These are phyloP conservation scores for Eimeria necatrix DNA, from an alignment of 169 alveolate genomes.

Conservation along the genomic window DNA sequence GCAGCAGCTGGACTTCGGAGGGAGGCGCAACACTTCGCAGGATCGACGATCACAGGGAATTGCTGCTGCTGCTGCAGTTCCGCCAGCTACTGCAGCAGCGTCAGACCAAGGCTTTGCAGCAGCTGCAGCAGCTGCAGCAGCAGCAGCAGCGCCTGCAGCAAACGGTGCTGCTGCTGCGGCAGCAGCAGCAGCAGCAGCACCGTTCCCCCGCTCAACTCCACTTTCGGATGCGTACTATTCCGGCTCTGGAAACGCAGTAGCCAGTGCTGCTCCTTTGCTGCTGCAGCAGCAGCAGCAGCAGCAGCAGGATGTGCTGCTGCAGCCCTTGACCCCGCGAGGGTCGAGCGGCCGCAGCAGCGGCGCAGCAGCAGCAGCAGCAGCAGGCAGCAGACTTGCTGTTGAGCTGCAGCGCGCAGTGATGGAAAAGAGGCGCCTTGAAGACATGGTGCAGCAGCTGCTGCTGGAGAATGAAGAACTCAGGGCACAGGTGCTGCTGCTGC, in stretches of 20 bases:
- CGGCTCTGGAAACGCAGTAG: background rate
- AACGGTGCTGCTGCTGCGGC: background rate
- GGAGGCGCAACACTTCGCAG: background rate
- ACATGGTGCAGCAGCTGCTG: conserved; percentile 73
- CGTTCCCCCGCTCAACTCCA: conserved; percentile 30
- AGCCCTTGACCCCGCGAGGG: conserved; percentile 14
- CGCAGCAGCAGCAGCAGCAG: conserved; percentile 22
- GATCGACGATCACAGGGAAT: background rate
- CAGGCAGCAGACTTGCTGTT: conserved; percentile 45
- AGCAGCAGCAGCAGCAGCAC: background rate
- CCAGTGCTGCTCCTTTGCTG: background rate
- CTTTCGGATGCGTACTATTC: background rate
- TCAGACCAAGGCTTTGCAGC: conserved; percentile 12
- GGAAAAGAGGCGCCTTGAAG: conserved; percentile 68
- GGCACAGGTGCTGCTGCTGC: conserved; percentile 68
- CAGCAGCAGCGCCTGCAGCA: background rate
- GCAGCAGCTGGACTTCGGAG: background rate
- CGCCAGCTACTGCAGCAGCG: background rate
- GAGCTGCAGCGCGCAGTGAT: conserved; percentile 64
- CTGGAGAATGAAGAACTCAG: conserved; percentile 75
- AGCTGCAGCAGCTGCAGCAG: conserved; percentile 10
- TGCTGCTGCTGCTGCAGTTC: background rate
- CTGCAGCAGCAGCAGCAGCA: conserved; percentile 59
- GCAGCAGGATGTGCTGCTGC: conserved; percentile 19
- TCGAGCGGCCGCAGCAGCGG: conserved; percentile 11